These are phyloP conservation scores for Fagopyrum esculentum DNA, from an alignment of 148 eudicot genomes.

Conservation along the genomic window DNA sequence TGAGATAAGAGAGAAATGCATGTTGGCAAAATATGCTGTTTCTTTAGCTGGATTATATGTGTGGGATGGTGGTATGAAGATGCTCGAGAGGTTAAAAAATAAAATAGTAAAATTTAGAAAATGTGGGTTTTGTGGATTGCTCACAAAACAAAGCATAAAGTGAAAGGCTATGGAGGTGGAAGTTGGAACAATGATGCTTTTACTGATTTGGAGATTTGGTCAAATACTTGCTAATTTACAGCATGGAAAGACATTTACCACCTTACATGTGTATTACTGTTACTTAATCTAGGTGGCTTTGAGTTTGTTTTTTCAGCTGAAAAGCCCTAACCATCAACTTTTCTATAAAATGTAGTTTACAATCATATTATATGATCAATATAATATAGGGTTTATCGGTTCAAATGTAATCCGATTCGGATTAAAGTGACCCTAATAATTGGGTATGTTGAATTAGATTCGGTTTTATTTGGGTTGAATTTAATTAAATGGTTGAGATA, in stretches of 20 bases:
- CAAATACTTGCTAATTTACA: neutral
- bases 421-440: too few relatives aligned
- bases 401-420: too few relatives aligned
- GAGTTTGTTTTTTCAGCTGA: neutral
- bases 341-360: too few relatives aligned
- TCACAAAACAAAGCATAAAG: slow-evolving; percentile 12
- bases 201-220: slow-evolving; percentile 4
- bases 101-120: neutral
- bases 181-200: slow-evolving; percentile 11
- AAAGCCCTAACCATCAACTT: too few relatives aligned
- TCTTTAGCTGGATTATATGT: slow-evolving; percentile 19
- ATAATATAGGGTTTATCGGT: too few relatives aligned
- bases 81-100: slow-evolving; percentile 7
- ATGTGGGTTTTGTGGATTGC: neutral
- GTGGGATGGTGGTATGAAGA: slow-evolving; percentile 15
- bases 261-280: neutral
- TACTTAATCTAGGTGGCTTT: neutral
- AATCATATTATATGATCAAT: too few relatives aligned
- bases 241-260: neutral
- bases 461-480: too few relatives aligned
- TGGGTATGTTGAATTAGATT: too few relatives aligned
- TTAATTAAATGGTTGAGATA: too few relatives aligned
- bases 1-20: neutral
- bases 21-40: slow-evolving; percentile 21
- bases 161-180: slow-evolving; percentile 1